Conservation (phyloP, 1,284 basidiomycete genomes). For the Fomitopsis pinicola region DNA sequence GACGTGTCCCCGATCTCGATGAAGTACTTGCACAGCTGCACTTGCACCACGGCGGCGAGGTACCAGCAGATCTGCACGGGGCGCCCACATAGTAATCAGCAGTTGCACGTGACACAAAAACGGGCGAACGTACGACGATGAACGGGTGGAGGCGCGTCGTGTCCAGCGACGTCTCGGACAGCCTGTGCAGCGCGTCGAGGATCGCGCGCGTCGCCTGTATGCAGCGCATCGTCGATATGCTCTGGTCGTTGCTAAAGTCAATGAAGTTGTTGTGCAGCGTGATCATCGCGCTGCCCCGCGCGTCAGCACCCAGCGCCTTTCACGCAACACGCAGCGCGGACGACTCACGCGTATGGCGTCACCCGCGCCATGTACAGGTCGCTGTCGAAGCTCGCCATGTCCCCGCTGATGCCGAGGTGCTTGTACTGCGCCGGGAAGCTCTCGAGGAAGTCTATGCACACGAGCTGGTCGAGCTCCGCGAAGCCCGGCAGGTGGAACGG, state of each 20-base stretch:
- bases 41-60: slow-evolving; percentile 77
- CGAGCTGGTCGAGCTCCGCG: slow-evolving; percentile 60
- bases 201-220: slow-evolving; percentile 69
- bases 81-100: background rate
- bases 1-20: slow-evolving; percentile 70
- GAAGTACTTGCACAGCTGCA: slow-evolving; percentile 79
- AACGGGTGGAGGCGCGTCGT: slow-evolving; percentile 77
- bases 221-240: slow-evolving; percentile 65
- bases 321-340: background rate
- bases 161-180: slow-evolving; percentile 73
- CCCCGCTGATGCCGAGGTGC: slow-evolving; percentile 55
- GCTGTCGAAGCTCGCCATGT: slow-evolving; percentile 60
- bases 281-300: slow-evolving; percentile 61
- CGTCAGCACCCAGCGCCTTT: background rate
- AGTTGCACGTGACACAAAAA: background rate
- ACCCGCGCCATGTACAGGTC: slow-evolving; percentile 82
- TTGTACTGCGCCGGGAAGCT: slow-evolving; percentile 65
- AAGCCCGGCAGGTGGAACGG: slow-evolving; percentile 65
- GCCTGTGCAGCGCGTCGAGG: slow-evolving; percentile 64
- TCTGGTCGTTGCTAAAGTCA: slow-evolving; percentile 61
- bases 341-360: slow-evolving; percentile 73
- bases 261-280: slow-evolving; percentile 80
- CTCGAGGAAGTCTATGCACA: slow-evolving; percentile 60
- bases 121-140: slow-evolving; percentile 54
- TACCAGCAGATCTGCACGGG: slow-evolving; percentile 82